Evolutionary conservation across 805 yeast genomes (phyloP), one percentile per base, ranked within the genome.

Genomic region (Kuraishia piskuri): DNA sequence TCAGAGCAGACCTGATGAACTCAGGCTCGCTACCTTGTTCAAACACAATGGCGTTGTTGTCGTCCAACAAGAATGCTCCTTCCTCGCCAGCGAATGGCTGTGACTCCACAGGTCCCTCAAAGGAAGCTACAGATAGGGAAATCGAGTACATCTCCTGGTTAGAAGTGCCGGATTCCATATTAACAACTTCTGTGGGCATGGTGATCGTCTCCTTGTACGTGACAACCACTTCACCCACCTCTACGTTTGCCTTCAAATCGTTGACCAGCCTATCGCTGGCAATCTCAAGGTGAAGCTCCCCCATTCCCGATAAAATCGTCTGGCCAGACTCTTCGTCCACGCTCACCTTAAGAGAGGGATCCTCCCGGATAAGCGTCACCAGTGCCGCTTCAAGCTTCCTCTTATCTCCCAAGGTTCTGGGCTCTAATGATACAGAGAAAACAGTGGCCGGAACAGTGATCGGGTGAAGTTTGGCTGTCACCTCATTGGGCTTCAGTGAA

Each of bases 281-380:
- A 58, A 94, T 90, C 59, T 94, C 98, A 50, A 94, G 74, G 69
- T 94, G 99, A 50, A 94, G 74, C 63, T 94, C 98, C 46, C 99
- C 99, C 98, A 92, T 92, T 31, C 99, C 99, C 20, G 96, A 84
- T 26, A 94, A 68, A 24, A 91, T 78, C 1, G 91, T 84, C 69
- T 94, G 97, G 6, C 94, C 96, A 53, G 89, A 75, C 59, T 92
- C 98, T 55, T 89, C 91, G 65, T 94, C 88, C 50, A 75, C 77
- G 2, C 80, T 68, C 7, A 89, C 77, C 26, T 81, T 79, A 56
- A 94, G 73, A 50, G 96, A 88, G 2, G 99, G 99, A 62, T 94
- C 99, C 63, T 94, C 98, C 52, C 86, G 76, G n/a, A 88, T 67
- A 46, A 94, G 68, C 1, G 80, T 71, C 9, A 73, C 72, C 49